Conservation (phyloP, 768 basidiomycete species). For the Phallus indusiatus region DNA sequence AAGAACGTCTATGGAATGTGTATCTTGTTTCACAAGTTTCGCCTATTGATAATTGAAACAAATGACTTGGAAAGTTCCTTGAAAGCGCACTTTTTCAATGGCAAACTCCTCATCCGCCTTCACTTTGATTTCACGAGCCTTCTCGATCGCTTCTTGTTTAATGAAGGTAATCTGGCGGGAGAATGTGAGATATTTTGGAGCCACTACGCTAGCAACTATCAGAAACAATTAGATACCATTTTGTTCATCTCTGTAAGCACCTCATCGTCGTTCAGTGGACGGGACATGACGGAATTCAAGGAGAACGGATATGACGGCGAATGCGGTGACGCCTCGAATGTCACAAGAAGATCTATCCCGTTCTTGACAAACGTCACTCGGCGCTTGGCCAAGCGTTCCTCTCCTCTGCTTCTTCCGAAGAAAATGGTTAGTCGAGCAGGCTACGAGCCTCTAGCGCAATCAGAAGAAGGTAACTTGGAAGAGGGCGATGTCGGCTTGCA, state of each 20-base stretch:
- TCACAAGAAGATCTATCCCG: not conserved
- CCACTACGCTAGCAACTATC: conserved; percentile 1
- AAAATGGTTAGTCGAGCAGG: conserved; percentile 36
- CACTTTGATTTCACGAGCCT: conserved; percentile 91
- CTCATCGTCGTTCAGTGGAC: conserved; percentile 89
- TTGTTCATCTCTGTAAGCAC: conserved; percentile 97
- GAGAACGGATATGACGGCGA: not conserved
- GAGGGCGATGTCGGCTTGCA: conserved; percentile 28
- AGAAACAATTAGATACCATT: conserved; percentile 56
- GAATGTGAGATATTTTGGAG: not conserved
- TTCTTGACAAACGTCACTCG: not conserved
- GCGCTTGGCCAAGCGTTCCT: not conserved
- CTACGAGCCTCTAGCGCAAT: conserved; percentile 39
- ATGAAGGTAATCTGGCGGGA: conserved; percentile 81
- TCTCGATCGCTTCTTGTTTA: conserved; percentile 96
- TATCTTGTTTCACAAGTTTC: conserved; percentile 94
- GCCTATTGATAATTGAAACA: conserved; percentile 45
- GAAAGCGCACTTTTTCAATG: conserved; percentile 75
- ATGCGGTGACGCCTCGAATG: not conserved
- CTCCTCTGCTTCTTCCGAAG: not conserved
- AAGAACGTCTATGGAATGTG: conserved; percentile 86
- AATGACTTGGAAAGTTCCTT: not conserved
- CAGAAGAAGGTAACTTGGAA: conserved; percentile 24
- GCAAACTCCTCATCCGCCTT: conserved; percentile 99
- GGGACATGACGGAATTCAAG: conserved; percentile 40